Base-by-base conservation (phyloP, 2,329 filamentous ascomycete species). In the Penicillium brasilianum region DNA sequence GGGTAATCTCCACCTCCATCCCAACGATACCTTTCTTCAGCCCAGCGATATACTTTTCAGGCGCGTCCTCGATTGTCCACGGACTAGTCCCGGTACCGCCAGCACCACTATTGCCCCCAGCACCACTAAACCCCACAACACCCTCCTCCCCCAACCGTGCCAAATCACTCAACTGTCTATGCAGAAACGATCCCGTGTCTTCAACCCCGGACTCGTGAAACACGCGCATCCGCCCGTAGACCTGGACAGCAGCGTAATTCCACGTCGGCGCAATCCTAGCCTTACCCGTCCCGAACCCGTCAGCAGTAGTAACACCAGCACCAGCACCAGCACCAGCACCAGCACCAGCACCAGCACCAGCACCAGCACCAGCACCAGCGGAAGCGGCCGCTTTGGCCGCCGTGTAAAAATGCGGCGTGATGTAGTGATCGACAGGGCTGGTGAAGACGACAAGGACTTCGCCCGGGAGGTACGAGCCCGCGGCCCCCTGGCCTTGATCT, bases 201-300 rank as follows among this genome's bases (percentile, higher is more conserved):
- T 43, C 39, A 4, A 46, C 53, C n/a, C 44, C 57, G 0, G 54
- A 20, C 16, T 63, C 57, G 32, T 65, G 60, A 37, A 60, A 62
- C 14, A 69, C 55, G 2, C 36, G 51, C 20, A 61, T 62, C 1
- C 60, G 63, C 4, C 67, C 66, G 30, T 69, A 69, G 14, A 69
- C 66, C 22, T 69, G 66, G 11, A 83, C 87, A 0, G 88, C 87
- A 0, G 85, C 80, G 67, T 90, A 91, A 72, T 91, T 87, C 88
- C 88, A 90, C 0, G 88, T 91, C 0, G 87, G 87, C 5, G 89
- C 88, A 0, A 90, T 22, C 10, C 18, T 20, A 20, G 39, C 39
- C 13, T 43, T 43, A 1, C 18, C 39, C 1, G 8, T 39, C 10
- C 34, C 34, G n/a, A n/a, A n/a, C n/a, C n/a, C n/a, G n/a, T n/a